Evolutionary conservation across 2,329 filamentous ascomycete genomes (phyloP), one percentile per base, ranked within the genome.

Genomic region (Dactylellina leptospora): DNA sequence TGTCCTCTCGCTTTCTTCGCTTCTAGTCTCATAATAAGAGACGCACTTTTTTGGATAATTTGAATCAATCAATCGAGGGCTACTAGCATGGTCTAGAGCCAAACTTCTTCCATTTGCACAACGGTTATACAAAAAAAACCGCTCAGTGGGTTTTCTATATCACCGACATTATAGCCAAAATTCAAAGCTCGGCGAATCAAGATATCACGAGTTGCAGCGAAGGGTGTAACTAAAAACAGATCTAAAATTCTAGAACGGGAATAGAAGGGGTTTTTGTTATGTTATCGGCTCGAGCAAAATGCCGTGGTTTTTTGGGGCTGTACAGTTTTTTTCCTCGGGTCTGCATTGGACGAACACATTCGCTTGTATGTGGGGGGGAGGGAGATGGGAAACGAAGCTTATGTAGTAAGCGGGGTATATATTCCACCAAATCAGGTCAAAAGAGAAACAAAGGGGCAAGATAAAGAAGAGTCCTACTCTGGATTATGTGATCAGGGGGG

Each of bases 1-100:
- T 48, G 45, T 55, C 30, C 60, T 64, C 60, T 64, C 60, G 60
- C 50, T 64, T 55, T 23, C 23, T 23, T 25, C 30, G 11, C 38
- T 4, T 20, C 13, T 50, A 25, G 25, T 36, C 4, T 40, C 36
- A 6, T 33, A 33, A 33, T 33, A 6, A 4, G n/a, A 38, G 11
- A 45, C 9, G 28, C 2, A 33, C 18, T 47, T 16, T 10, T 44
- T 44, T 27, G 13, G 36, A 40, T 40, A 11, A 10, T 42, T 42
- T 6, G n/a, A 27, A 27, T 11, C 10, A 13, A 11, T 9, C 50
- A 55, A 55, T 55, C 9, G n/a, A 51, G 3, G 33, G 36, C 27
- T 18, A 1, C 51, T 55, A 55, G 51, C 51, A 55, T n/a, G 51
- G 51, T 42, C 51, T 55, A 55, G 51, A 36, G 25, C 3, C 33